A percentile compares a stretch with the other conserved stretches of the same genome.
These are phyloP conservation scores for Thielaviopsis euricoi DNA, from an alignment of 2,329 filamentous ascomycete species.

Conservation along the genomic window DNA sequence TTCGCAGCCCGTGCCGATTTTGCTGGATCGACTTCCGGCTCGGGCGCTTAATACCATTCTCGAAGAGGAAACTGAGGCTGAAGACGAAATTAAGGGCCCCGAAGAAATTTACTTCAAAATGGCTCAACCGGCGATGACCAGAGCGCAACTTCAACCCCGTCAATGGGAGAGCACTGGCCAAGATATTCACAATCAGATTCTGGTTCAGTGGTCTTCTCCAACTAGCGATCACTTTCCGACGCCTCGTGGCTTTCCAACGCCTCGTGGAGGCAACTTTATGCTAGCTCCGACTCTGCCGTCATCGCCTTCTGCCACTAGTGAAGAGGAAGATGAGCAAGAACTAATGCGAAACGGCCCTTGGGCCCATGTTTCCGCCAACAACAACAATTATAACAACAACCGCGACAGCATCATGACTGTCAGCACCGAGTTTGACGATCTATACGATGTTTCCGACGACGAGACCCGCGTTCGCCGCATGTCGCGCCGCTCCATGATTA, in stretches of 20 bases:
- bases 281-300: conserved; percentile 45
- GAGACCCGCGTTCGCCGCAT: conserved; percentile 31
- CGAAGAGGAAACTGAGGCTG: conserved; percentile 28
- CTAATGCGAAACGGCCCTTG: not conserved
- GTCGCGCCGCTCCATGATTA: not conserved
- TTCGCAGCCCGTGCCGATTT: conserved; percentile 29
- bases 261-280: conserved; percentile 49
- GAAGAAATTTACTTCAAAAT: conserved; percentile 15
- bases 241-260: conserved; percentile 43
- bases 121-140: conserved; percentile 10
- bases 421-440: conserved; percentile 63
- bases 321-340: conserved; percentile 21
- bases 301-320: conserved; percentile 38
- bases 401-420: conserved; percentile 47
- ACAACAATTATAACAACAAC: conserved; percentile 28
- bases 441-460: conserved; percentile 75
- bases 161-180: conserved; percentile 5
- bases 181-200: conserved; percentile 23
- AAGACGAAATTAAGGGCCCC: conserved; percentile 13
- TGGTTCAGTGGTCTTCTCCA: conserved; percentile 42
- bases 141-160: conserved; percentile 17
- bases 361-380: conserved; percentile 34
- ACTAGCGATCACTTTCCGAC: conserved; percentile 45
- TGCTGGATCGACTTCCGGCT: conserved; percentile 36
- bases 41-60: conserved; percentile 49